A percentile compares a stretch with the other conserved stretches of the same genome.
Conservation (phyloP, 345 rosid species). For the Clausena lansium region DNA sequence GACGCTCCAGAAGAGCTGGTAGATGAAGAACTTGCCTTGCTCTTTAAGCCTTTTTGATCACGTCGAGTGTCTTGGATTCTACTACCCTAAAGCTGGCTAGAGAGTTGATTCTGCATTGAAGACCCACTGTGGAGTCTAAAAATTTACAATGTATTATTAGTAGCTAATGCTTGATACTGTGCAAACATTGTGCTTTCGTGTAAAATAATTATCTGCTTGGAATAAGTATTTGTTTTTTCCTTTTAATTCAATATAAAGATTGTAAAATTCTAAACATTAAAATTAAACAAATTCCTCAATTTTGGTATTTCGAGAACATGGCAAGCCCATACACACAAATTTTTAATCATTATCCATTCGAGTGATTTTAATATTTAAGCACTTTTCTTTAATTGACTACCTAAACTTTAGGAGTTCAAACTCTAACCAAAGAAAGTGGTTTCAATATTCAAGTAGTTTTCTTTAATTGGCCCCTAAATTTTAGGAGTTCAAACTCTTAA, state of each 20-base stretch:
- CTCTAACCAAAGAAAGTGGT: constrained; percentile 27
- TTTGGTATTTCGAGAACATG: too few relatives aligned
- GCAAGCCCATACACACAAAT: too few relatives aligned
- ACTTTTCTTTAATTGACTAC: too few relatives aligned
- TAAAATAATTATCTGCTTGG: neutral
- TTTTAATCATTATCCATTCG: too few relatives aligned
- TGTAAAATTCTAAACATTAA: too few relatives aligned
- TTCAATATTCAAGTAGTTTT: too few relatives aligned
- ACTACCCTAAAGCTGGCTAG: constrained; percentile 41
- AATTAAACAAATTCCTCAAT: too few relatives aligned
- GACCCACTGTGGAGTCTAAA: constrained; percentile 34
- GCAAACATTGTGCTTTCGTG: neutral
- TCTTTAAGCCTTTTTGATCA: constrained; percentile 66
- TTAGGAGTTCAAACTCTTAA: constrained; percentile 30
- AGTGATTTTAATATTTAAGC: too few relatives aligned
- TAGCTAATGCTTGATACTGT: neutral
- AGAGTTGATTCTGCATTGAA: constrained; percentile 38
- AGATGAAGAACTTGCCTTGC: constrained; percentile 46
- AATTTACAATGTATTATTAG: neutral
- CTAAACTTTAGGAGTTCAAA: constrained; percentile 22
- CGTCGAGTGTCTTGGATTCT: constrained; percentile 41
- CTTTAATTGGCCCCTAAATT: neutral
- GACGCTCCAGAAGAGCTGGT: constrained; percentile 53
- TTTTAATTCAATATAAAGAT: too few relatives aligned
- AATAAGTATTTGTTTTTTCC: too few relatives aligned